These are phyloP conservation scores for Solanum dulcamara DNA, from an alignment of 257 asterid genomes.

Conservation along the genomic window DNA sequence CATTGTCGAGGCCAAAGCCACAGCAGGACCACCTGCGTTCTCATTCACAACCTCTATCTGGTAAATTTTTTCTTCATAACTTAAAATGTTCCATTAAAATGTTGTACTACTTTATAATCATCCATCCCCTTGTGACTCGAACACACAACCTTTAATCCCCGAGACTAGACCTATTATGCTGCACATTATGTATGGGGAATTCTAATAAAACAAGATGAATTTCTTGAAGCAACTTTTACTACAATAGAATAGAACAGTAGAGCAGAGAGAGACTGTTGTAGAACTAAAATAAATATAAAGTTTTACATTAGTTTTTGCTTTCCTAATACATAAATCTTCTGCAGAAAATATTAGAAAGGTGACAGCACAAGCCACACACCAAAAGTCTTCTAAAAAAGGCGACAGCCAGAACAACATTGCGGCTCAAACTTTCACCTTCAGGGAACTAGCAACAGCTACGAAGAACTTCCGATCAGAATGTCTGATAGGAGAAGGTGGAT, in stretches of 20 bases:
- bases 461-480: slow-evolving; percentile 79
- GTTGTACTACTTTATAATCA: background rate
- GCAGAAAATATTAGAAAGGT: slow-evolving; percentile 12
- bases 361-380: slow-evolving; percentile 9
- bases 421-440: slow-evolving; percentile 73
- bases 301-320: background rate
- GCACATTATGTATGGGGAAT: background rate
- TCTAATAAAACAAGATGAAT: background rate
- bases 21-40: background rate
- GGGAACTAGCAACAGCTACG: slow-evolving; percentile 84
- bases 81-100: background rate
- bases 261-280: background rate
- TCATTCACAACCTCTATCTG: background rate
- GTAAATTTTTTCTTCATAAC: background rate
- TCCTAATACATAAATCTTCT: background rate
- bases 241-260: background rate
- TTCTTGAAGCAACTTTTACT: background rate
- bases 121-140: background rate
- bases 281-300: background rate
- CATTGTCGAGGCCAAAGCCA: background rate
- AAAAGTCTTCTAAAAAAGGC: slow-evolving; percentile 10
- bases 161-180: background rate
- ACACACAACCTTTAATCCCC: background rate
- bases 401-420: slow-evolving; percentile 38
- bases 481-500: slow-evolving; percentile 83